phyloP scores from a whole-genome alignment of 1,284 basidiomycete species.

The Sporisorium scitamineum region DNA sequence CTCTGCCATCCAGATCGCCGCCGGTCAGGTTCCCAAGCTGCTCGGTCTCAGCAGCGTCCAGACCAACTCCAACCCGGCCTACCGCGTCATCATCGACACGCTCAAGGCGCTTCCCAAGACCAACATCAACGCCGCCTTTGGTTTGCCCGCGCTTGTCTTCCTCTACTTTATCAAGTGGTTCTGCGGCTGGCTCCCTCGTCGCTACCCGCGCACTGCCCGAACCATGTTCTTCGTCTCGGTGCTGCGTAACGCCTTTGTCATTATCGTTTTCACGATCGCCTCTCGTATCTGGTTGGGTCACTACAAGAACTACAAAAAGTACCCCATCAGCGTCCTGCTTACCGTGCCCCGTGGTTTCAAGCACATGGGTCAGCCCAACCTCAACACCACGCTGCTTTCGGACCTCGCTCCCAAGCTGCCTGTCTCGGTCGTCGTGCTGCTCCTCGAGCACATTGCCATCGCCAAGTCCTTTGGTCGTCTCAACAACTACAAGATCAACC shows the following conservation, averaged over 20 bases:
- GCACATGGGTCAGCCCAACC: slow-evolving; percentile 80
- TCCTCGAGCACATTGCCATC: slow-evolving; percentile 97
- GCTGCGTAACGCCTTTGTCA: slow-evolving; percentile 66
- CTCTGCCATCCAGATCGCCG: slow-evolving; percentile 67
- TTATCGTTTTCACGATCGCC: slow-evolving; percentile 74
- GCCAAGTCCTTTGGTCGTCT: slow-evolving; percentile 91
- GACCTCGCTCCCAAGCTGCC: slow-evolving; percentile 84
- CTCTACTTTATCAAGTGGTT: slow-evolving; percentile 82
- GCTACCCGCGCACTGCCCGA: slow-evolving; percentile 80
- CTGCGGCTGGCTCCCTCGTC: slow-evolving; percentile 75
- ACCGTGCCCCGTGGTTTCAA: slow-evolving; percentile 74
- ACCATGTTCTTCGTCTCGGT: slow-evolving; percentile 71
- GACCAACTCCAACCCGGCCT: slow-evolving; percentile 74
- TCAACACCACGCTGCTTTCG: slow-evolving; percentile 76
- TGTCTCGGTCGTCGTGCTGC: slow-evolving; percentile 91
- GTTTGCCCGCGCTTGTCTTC: slow-evolving; percentile 79
- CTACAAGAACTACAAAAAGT: slow-evolving; percentile 73
- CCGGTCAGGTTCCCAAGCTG: slow-evolving; percentile 66
- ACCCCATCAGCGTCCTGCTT: slow-evolving; percentile 86
- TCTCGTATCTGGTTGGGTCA: slow-evolving; percentile 61
- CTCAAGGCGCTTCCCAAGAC: slow-evolving; percentile 83
- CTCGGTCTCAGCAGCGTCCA: slow-evolving; percentile 58
- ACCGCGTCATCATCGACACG: slow-evolving; percentile 89
- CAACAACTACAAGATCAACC: slow-evolving; percentile 97
- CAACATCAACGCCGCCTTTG: slow-evolving; percentile 87